Percentiles rank a stretch among this genome's conserved stretches.
Conservation (phyloP, 2,329 filamentous ascomycete genomes). For the Spiromastix sp. region DNA sequence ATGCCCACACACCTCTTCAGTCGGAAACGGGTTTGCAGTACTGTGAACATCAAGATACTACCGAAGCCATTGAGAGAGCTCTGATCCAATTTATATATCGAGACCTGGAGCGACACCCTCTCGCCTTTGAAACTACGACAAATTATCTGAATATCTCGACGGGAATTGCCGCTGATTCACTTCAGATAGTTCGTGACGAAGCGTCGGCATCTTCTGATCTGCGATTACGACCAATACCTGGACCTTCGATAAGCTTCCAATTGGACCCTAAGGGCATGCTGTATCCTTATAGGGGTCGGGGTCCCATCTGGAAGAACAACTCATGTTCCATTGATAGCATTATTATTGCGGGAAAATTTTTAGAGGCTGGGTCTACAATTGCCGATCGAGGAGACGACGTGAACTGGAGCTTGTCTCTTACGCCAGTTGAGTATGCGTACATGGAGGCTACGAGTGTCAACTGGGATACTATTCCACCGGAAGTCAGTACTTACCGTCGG, state of each 20-base stretch:
- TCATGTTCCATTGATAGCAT: conserved; percentile 22
- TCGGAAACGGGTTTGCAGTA: not conserved
- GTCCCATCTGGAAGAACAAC: conserved; percentile 15
- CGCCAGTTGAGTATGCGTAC: conserved; percentile 15
- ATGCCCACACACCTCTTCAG: too few relatives aligned
- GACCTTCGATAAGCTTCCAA: conserved; percentile 6
- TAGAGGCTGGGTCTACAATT: conserved; percentile 25
- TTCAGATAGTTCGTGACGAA: too few relatives aligned
- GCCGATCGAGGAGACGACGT: conserved; percentile 16
- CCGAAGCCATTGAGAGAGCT: conserved; percentile 16
- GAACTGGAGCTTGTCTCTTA: conserved; percentile 12
- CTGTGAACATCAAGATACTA: too few relatives aligned
- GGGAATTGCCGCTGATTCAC: too few relatives aligned
- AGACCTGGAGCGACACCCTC: conserved; percentile 21
- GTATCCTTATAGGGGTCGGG: conserved; percentile 21
- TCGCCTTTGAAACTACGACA: conserved; percentile 9
- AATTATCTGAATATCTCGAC: not conserved
- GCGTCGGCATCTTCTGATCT: conserved; percentile 12
- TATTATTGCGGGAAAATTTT: conserved; percentile 26
- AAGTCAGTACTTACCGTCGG: conserved; percentile 10
- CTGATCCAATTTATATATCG: conserved; percentile 19
- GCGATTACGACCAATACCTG: conserved; percentile 4
- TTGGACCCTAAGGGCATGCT: conserved; percentile 14
- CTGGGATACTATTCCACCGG: conserved; percentile 18
- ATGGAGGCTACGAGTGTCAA: conserved; percentile 19